Conservation (phyloP, 164 flowering plant species). For the Amborella trichopoda region DNA sequence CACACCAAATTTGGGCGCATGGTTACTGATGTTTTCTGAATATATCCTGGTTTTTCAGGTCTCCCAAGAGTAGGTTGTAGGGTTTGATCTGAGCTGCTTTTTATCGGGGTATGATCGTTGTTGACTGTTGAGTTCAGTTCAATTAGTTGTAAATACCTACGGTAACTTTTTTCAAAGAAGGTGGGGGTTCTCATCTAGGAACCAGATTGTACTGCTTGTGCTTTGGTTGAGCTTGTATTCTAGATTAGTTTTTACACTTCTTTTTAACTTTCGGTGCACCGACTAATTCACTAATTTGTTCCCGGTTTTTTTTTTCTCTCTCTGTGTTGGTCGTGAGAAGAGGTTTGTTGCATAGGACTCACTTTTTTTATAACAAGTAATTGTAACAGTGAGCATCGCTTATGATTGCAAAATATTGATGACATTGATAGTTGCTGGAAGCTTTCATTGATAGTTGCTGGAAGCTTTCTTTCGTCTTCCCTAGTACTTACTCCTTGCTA, state of each 20-base stretch:
- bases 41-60: slow-evolving; percentile 32
- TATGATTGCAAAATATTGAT: too few relatives aligned
- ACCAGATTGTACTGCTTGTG: slow-evolving; percentile 23
- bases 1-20: slow-evolving; percentile 87
- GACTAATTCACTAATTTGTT: slow-evolving; percentile 25
- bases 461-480: background rate
- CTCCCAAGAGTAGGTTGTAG: too few relatives aligned
- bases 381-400: slow-evolving; percentile 12
- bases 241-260: slow-evolving; percentile 12
- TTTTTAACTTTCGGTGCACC: slow-evolving; percentile 23
- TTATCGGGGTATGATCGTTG: too few relatives aligned
- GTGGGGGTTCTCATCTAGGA: too few relatives aligned
- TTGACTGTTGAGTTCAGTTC: too few relatives aligned
- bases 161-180: too few relatives aligned
- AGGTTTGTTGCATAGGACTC: too few relatives aligned
- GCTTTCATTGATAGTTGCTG: background rate
- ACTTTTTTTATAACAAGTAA: slow-evolving; percentile 1
- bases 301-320: slow-evolving; percentile 6
- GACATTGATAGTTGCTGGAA: slow-evolving; percentile 6
- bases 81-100: too few relatives aligned
- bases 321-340: too few relatives aligned
- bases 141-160: too few relatives aligned
- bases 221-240: slow-evolving; percentile 44
- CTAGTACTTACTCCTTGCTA: background rate
- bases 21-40: slow-evolving; percentile 38